Evolutionary conservation across 2,329 filamentous ascomycete genomes (phyloP).

Genomic region (Scedosporium boydii): DNA sequence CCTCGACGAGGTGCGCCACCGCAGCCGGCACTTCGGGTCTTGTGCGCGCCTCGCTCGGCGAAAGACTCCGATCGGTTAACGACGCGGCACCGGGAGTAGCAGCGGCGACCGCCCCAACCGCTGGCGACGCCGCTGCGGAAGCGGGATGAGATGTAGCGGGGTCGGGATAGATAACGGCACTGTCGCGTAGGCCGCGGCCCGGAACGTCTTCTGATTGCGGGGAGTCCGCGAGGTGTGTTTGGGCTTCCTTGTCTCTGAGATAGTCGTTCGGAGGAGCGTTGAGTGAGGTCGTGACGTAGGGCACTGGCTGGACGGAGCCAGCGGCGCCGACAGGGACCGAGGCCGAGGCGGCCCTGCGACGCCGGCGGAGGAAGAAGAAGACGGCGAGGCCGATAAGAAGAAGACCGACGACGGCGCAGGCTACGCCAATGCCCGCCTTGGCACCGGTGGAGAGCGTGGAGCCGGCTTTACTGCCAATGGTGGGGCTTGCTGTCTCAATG

Average conservation of each 20-base stretch:
- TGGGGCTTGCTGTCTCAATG: background rate
- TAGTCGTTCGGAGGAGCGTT: conserved; percentile 23
- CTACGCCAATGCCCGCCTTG: conserved; percentile 34
- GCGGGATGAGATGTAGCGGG: conserved; percentile 3
- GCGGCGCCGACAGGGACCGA: conserved; percentile 26
- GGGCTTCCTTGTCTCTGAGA: conserved; percentile 36
- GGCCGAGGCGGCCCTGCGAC: conserved; percentile 11
- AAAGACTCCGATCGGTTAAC: background rate
- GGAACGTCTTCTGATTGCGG: conserved; percentile 35
- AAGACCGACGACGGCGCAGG: conserved; percentile 26
- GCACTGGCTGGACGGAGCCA: conserved; percentile 11
- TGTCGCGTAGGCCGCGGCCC: conserved; percentile 19
- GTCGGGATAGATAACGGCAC: conserved; percentile 11
- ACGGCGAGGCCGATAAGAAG: conserved; percentile 12
- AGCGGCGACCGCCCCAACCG: conserved; percentile 3
- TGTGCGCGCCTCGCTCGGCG: conserved; percentile 7
- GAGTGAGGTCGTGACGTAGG: conserved; percentile 1
- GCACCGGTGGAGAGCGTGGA: conserved; percentile 26
- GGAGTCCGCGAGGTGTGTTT: conserved; percentile 25
- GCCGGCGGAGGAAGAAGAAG: conserved; percentile 13
- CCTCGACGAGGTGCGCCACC: conserved; percentile 46
- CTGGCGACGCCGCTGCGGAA: conserved; percentile 7
- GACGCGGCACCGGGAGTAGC: background rate
- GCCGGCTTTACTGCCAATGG: conserved; percentile 15
- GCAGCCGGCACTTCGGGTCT: conserved; percentile 10